phyloP scores from a whole-genome alignment of 2,329 filamentous ascomycete genomes.

The Balansia obtecta region DNA sequence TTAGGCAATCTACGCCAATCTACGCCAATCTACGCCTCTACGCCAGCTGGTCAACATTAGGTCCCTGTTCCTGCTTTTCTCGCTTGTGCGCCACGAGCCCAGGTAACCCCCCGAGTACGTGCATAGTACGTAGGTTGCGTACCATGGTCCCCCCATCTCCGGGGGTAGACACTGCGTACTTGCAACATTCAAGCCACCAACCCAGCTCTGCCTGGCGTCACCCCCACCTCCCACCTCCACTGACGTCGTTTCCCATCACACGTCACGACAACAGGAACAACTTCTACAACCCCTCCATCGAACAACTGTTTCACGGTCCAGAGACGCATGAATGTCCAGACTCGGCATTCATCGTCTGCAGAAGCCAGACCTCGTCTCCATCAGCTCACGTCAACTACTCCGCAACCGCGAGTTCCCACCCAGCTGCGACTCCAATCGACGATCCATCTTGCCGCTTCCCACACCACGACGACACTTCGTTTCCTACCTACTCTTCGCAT shows the following conservation, averaged over 20 bases:
- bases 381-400: neutral
- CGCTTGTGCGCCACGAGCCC: too few relatives aligned
- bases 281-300: neutral
- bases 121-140: too few relatives aligned
- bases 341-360: neutral
- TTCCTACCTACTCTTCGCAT: neutral
- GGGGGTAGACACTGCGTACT: too few relatives aligned
- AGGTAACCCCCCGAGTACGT: too few relatives aligned
- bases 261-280: neutral
- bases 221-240: slow-evolving; percentile 16
- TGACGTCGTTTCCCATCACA: neutral
- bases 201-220: slow-evolving; percentile 16
- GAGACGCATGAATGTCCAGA: neutral
- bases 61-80: too few relatives aligned
- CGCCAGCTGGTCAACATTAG: too few relatives aligned
- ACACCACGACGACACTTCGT: neutral
- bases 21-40: too few relatives aligned
- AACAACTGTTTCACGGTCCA: neutral
- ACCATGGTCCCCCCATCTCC: too few relatives aligned
- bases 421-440: neutral
- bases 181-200: neutral
- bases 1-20: neutral
- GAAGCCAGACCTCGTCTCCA: neutral
- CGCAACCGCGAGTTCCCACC: neutral
- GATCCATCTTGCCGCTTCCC: neutral